These are phyloP conservation scores for Rhodotorula sp. DNA, from an alignment of 1,284 basidiomycete genomes.

Conservation along the genomic window DNA sequence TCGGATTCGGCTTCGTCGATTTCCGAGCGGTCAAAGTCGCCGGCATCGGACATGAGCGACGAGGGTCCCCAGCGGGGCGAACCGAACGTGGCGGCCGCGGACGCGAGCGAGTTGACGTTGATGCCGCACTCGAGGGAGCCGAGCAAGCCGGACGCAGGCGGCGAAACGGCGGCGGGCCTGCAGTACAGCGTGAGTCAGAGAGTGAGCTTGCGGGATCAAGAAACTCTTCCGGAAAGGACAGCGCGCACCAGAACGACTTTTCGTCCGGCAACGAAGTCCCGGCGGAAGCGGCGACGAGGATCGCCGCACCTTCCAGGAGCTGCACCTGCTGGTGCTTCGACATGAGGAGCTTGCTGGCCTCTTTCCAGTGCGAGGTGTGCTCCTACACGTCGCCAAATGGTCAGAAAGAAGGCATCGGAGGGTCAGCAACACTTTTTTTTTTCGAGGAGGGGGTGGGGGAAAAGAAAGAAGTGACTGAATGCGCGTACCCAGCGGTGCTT, in stretches of 20 bases:
- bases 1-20: constrained; percentile 33
- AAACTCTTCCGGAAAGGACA: constrained; percentile 40
- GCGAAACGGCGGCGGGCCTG: constrained; percentile 59
- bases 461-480: neutral
- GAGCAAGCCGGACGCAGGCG: constrained; percentile 52
- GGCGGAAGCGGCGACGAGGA: constrained; percentile 63
- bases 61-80: constrained; percentile 35
- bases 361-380: constrained; percentile 72
- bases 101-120: constrained; percentile 43
- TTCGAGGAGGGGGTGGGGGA: too few relatives aligned
- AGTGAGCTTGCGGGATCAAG: neutral
- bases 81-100: constrained; percentile 15
- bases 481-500: constrained; percentile 40
- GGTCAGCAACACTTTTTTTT: neutral
- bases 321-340: constrained; percentile 99
- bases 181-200: constrained; percentile 48
- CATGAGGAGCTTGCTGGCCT: constrained; percentile 87
- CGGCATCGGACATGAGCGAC: constrained; percentile 33
- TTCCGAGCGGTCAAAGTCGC: constrained; percentile 17
- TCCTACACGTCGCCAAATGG: neutral
- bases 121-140: constrained; percentile 51
- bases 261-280: constrained; percentile 86
- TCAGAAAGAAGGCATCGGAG: neutral
- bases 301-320: constrained; percentile 93
- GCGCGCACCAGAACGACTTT: constrained; percentile 79